Conservation (phyloP, 1,284 basidiomycete genomes). For the Tylopilus sp. region DNA sequence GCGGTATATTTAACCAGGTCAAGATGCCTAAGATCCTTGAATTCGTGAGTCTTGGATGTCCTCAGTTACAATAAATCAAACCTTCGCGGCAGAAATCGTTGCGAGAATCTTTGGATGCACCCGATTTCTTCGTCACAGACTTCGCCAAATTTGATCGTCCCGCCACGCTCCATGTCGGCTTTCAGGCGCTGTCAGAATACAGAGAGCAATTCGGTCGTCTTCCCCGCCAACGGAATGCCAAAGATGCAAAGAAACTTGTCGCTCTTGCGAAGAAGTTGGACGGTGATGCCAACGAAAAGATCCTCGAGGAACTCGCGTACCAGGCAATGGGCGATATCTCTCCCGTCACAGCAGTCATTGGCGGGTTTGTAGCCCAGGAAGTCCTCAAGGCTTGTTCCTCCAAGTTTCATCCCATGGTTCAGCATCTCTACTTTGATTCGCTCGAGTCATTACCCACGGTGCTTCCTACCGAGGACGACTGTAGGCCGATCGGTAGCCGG, state of each 20-base stretch:
- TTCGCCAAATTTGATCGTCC: slow-evolving; percentile 98
- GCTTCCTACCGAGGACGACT: slow-evolving; percentile 83
- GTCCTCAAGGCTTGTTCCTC: slow-evolving; percentile 96
- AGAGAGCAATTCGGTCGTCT: slow-evolving; percentile 65
- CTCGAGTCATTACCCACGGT: slow-evolving; percentile 86
- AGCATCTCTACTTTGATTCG: slow-evolving; percentile 97
- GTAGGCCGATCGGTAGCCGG: slow-evolving; percentile 78
- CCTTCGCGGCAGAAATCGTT: slow-evolving; percentile 77
- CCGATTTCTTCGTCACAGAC: slow-evolving; percentile 94
- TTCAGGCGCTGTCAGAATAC: slow-evolving; percentile 92
- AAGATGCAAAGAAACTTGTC: slow-evolving; percentile 77
- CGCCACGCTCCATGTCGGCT: slow-evolving; percentile 86
- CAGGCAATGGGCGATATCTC: slow-evolving; percentile 93
- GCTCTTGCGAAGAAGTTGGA: slow-evolving; percentile 79
- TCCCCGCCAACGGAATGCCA: slow-evolving; percentile 81
- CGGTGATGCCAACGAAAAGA: slow-evolving; percentile 75
- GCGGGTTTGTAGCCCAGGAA: slow-evolving; percentile 98
- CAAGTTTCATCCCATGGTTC: slow-evolving; percentile 97
- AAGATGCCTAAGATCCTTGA: slow-evolving; percentile 98
- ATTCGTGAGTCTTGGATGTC: slow-evolving; percentile 62
- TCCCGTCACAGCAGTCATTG: slow-evolving; percentile 91
- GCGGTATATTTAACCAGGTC: slow-evolving; percentile 97
- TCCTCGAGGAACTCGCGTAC: slow-evolving; percentile 84
- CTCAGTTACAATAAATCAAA: slow-evolving; percentile 3
- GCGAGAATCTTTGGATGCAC: slow-evolving; percentile 78